These are phyloP conservation scores for Amanita pallidorosea DNA, from an alignment of 768 basidiomycete genomes.

Conservation along the genomic window DNA sequence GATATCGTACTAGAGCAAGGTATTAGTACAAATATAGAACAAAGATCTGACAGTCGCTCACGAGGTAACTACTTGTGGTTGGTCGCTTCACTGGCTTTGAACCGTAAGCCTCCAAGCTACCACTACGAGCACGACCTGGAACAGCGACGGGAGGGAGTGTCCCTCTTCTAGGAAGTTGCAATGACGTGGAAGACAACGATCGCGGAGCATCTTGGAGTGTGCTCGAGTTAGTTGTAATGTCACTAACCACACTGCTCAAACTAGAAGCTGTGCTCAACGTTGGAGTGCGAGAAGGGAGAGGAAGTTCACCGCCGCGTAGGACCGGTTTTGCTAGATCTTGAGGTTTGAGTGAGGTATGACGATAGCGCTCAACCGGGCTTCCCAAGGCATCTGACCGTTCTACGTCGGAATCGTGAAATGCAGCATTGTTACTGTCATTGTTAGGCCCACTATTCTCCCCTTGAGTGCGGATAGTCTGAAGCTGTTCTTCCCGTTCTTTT, in stretches of 20 bases:
- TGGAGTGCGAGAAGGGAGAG: slow-evolving; percentile 47
- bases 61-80: slow-evolving; percentile 24
- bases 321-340: slow-evolving; percentile 30
- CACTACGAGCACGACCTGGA: slow-evolving; percentile 44
- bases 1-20: slow-evolving; percentile 7
- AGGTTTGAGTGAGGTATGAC: slow-evolving; percentile 36
- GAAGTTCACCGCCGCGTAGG: slow-evolving; percentile 47
- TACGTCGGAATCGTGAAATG: slow-evolving; percentile 37
- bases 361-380: slow-evolving; percentile 29
- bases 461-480: slow-evolving; percentile 35
- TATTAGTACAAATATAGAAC: not conserved
- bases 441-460: slow-evolving; percentile 45
- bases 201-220: slow-evolving; percentile 27
- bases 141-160: slow-evolving; percentile 12
- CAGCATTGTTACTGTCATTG: slow-evolving; percentile 25
- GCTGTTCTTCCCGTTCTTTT: slow-evolving; percentile 11
- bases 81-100: slow-evolving; percentile 22
- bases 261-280: slow-evolving; percentile 26
- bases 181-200: slow-evolving; percentile 26
- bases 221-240: slow-evolving; percentile 21
- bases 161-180: slow-evolving; percentile 22
- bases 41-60: slow-evolving; percentile 11
- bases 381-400: slow-evolving; percentile 39
- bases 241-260: slow-evolving; percentile 25
- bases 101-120: slow-evolving; percentile 44